phyloP scores from a whole-genome alignment of 148 eudicot genomes.

The Rhododendron williamsianum region DNA sequence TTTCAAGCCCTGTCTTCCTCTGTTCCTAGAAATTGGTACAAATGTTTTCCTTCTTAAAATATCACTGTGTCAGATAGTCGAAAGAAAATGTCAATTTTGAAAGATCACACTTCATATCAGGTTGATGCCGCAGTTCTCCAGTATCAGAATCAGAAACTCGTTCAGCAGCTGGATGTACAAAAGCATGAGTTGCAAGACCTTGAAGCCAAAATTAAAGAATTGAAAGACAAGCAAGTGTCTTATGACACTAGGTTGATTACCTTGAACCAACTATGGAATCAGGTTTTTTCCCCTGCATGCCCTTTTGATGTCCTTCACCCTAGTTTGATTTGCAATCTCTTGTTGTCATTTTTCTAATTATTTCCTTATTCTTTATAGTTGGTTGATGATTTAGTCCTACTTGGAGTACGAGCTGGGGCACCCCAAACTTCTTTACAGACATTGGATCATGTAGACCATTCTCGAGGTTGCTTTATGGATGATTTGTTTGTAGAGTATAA shows the following conservation, averaged over 20 bases:
- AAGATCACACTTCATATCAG: conserved; percentile 31
- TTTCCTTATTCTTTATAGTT: conserved; percentile 37
- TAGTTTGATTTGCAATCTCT: conserved; percentile 1
- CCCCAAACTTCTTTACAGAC: conserved; percentile 44
- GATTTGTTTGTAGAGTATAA: neutral
- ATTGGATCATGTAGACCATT: conserved; percentile 47
- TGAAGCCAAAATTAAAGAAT: conserved; percentile 65
- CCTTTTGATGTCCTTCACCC: conserved; percentile 3
- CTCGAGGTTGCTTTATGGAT: conserved; percentile 47
- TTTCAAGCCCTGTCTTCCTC: neutral
- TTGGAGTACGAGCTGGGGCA: conserved; percentile 69
- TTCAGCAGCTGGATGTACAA: conserved; percentile 79
- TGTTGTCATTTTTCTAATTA: neutral
- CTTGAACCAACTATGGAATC: conserved; percentile 74
- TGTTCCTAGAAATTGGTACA: neutral
- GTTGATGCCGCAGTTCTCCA: conserved; percentile 91
- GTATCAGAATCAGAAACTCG: conserved; percentile 85
- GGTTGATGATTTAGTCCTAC: conserved; percentile 69
- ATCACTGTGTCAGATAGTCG: neutral
- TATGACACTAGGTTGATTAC: conserved; percentile 59
- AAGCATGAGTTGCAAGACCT: conserved; percentile 82
- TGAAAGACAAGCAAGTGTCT: conserved; percentile 69
- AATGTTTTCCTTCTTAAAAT: neutral
- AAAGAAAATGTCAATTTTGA: neutral
- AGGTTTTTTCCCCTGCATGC: conserved; percentile 34